Evolutionary conservation across 106 monocot species (phyloP).

Genomic region (Xerophyta viscosa): DNA sequence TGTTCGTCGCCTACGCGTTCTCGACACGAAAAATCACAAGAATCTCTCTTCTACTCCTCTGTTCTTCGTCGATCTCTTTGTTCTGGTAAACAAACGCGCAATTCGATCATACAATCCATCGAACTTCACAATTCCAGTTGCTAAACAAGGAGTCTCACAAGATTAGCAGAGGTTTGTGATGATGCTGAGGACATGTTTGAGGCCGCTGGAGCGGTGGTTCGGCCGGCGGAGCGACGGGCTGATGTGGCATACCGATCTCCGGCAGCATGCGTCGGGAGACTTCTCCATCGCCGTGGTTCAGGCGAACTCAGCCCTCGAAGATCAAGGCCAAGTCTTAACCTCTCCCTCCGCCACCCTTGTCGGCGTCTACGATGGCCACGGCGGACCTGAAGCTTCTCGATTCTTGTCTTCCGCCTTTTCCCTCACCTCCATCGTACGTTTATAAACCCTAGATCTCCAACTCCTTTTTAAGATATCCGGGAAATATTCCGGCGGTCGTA

Average conservation of each 20-base stretch:
- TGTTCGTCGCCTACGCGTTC: no score
- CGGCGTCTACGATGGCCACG: slow-evolving; percentile 49
- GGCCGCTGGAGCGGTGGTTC: slow-evolving; percentile 33
- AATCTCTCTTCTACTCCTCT: no score
- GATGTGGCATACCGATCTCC: slow-evolving; percentile 29
- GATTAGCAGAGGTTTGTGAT: neutral
- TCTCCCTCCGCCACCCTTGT: slow-evolving; percentile 31
- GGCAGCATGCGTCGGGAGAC: slow-evolving; percentile 38
- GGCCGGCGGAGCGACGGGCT: slow-evolving; percentile 17
- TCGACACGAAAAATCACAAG: no score
- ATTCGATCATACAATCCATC: no score
- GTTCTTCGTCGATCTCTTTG: no score
- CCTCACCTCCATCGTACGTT: slow-evolving; percentile 34
- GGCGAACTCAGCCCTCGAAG: slow-evolving; percentile 33
- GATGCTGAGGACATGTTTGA: slow-evolving; percentile 20
- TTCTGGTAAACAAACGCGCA: no score
- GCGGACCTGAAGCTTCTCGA: slow-evolving; percentile 44
- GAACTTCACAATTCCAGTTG: no score
- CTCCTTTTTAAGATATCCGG: no score
- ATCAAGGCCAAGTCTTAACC: slow-evolving; percentile 38
- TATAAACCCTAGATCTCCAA: no score
- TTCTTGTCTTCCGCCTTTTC: slow-evolving; percentile 33
- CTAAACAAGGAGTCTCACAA: no score
- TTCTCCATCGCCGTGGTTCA: slow-evolving; percentile 44
- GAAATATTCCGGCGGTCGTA: no score